phyloP scores from a whole-genome alignment of 1,284 basidiomycete genomes.

The Heterobasidion irregulare region DNA sequence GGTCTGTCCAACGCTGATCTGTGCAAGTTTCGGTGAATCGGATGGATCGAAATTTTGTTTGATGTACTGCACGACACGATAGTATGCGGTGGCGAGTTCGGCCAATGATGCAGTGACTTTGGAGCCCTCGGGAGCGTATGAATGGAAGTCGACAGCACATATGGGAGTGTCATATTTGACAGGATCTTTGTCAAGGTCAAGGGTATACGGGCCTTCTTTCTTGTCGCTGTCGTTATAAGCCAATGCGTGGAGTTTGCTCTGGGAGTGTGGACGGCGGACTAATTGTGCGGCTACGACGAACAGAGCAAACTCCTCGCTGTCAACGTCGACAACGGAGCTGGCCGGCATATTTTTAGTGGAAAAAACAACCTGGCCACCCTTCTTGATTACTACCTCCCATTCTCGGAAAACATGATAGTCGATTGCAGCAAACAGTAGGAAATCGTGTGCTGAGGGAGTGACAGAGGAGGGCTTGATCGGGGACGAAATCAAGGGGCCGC shows the following conservation, averaged over 20 bases:
- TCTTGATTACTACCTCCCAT: background rate
- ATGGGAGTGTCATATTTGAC: background rate
- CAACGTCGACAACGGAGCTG: background rate
- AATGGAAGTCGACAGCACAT: background rate
- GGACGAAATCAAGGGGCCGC: background rate
- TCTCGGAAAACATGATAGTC: background rate
- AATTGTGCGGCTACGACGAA: background rate
- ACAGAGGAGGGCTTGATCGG: background rate
- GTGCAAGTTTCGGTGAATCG: background rate
- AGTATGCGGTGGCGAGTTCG: background rate
- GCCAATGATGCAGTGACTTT: background rate
- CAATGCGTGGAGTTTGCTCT: background rate
- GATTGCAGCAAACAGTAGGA: background rate
- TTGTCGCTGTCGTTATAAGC: background rate
- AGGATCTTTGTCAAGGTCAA: background rate
- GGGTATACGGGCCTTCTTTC: background rate
- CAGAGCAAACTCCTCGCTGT: background rate
- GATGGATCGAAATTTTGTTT: background rate
- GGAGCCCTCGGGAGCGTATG: background rate
- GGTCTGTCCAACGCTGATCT: background rate
- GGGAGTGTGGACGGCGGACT: background rate
- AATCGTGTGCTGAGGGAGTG: background rate
- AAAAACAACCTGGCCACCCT: background rate
- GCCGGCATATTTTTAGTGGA: background rate
- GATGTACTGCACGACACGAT: background rate